Evolutionary conservation across 495 filamentous ascomycete species (phyloP).

Genomic region (Talaromyces stipitatus): DNA sequence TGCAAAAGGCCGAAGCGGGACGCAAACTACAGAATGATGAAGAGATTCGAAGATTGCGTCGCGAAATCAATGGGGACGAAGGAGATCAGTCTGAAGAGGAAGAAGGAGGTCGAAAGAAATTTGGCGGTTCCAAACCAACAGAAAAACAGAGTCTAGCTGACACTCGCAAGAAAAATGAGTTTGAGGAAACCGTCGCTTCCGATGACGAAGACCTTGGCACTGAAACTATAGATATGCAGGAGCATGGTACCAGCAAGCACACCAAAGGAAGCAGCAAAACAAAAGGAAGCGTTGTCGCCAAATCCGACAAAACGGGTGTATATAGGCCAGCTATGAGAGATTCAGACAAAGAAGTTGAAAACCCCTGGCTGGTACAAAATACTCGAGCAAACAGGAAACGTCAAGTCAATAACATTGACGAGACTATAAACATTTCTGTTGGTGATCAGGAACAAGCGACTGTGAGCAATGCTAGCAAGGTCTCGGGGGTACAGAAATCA

Average conservation of each 20-base stretch:
- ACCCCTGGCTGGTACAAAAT: slow-evolving; percentile 44
- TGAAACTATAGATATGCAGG: neutral
- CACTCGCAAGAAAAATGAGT: slow-evolving; percentile 38
- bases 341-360: slow-evolving; percentile 22
- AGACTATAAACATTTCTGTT: slow-evolving; percentile 32
- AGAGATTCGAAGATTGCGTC: slow-evolving; percentile 63
- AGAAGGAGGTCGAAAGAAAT: slow-evolving; percentile 57
- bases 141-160: slow-evolving; percentile 10
- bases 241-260: neutral
- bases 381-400: slow-evolving; percentile 29
- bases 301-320: neutral
- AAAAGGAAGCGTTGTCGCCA: neutral
- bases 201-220: slow-evolving; percentile 42
- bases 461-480: slow-evolving; percentile 9
- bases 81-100: slow-evolving; percentile 49
- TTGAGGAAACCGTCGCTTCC: slow-evolving; percentile 50
- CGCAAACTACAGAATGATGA: slow-evolving; percentile 75
- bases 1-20: slow-evolving; percentile 77
- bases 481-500: slow-evolving; percentile 12
- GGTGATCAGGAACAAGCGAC: slow-evolving; percentile 17
- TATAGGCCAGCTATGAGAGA: slow-evolving; percentile 8
- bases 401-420: slow-evolving; percentile 21
- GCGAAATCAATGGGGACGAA: slow-evolving; percentile 57
- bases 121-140: slow-evolving; percentile 35
- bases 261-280: neutral